phyloP scores from a whole-genome alignment of 148 eudicot genomes.

The Rhododendron ovatum region DNA sequence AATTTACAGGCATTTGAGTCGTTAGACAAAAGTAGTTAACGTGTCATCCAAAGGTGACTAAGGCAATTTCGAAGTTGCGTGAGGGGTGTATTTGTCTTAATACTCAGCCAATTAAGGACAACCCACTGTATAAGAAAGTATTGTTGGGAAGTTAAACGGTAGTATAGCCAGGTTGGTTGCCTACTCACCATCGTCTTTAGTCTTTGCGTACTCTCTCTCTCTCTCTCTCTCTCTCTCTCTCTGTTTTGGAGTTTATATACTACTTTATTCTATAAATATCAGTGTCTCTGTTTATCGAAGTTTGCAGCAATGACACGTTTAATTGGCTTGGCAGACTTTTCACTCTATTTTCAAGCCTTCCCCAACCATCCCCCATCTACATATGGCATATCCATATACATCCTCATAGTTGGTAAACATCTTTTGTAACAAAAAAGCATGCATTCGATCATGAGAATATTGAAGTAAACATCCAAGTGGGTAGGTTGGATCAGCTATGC shows the following conservation, averaged over 20 bases:
- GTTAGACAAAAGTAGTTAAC: neutral
- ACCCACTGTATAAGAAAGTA: neutral
- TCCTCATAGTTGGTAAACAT: neutral
- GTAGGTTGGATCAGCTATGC: neutral
- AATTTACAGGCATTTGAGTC: neutral
- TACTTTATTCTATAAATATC: neutral
- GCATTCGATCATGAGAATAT: neutral
- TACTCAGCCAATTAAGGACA: neutral
- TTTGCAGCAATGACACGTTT: neutral
- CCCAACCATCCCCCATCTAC: conserved; percentile 9
- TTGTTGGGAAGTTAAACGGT: conserved; percentile 3
- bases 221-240: neutral
- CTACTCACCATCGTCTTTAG: conserved; percentile 1
- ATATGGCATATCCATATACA: neutral
- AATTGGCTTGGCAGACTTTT: neutral
- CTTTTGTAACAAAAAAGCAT: neutral
- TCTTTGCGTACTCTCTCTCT: neutral
- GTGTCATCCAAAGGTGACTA: neutral
- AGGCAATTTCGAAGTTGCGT: neutral
- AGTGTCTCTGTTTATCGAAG: neutral
- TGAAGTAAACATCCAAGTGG: neutral
- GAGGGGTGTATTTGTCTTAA: conserved; percentile 3
- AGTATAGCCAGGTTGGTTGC: neutral
- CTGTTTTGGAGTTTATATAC: neutral
- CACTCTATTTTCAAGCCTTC: conserved; percentile 9